These are phyloP conservation scores for Drechmeria coniospora DNA, from an alignment of 2,329 filamentous ascomycete genomes.

Conservation along the genomic window DNA sequence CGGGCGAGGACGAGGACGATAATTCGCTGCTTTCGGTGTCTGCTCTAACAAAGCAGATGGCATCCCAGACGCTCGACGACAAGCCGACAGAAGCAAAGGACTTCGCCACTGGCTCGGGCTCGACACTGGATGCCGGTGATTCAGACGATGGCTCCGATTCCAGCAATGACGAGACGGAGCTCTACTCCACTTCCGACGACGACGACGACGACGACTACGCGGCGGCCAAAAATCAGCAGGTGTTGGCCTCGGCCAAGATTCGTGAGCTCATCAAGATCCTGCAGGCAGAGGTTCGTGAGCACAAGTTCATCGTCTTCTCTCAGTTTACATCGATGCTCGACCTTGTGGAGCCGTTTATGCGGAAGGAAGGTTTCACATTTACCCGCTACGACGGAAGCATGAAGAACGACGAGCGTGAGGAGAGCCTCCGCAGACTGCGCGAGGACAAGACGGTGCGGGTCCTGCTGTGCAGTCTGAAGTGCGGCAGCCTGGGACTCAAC, in stretches of 20 bases:
- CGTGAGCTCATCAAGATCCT: slow-evolving; percentile 71
- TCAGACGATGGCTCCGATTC: slow-evolving; percentile 12
- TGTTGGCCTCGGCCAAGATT: slow-evolving; percentile 77
- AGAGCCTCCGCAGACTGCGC: slow-evolving; percentile 62
- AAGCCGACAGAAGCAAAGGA: slow-evolving; percentile 1
- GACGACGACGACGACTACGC: slow-evolving; percentile 13
- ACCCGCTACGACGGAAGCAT: slow-evolving; percentile 91
- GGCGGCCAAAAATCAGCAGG: slow-evolving; percentile 16
- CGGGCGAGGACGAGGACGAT: slow-evolving; percentile 12
- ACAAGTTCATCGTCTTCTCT: slow-evolving; percentile 98
- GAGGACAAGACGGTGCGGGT: slow-evolving; percentile 63
- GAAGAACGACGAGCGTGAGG: slow-evolving; percentile 85
- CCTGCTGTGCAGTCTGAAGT: slow-evolving; percentile 84
- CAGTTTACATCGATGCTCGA: slow-evolving; percentile 98
- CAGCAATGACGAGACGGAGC: slow-evolving; percentile 24
- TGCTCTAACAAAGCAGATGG: slow-evolving; percentile 21
- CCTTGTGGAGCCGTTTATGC: slow-evolving; percentile 83
- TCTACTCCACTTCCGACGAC: slow-evolving; percentile 26
- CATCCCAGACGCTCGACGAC: slow-evolving; percentile 20
- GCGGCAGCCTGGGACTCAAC: slow-evolving; percentile 84
- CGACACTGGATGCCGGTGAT: slow-evolving; percentile 9
- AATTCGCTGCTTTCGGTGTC: slow-evolving; percentile 19
- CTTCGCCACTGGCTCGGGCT: slow-evolving; percentile 1
- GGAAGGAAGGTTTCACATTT: slow-evolving; percentile 56
- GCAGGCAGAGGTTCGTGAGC: slow-evolving; percentile 57